Evolutionary conservation across 495 filamentous ascomycete species (phyloP).

Genomic region (Neurospora sp.): DNA sequence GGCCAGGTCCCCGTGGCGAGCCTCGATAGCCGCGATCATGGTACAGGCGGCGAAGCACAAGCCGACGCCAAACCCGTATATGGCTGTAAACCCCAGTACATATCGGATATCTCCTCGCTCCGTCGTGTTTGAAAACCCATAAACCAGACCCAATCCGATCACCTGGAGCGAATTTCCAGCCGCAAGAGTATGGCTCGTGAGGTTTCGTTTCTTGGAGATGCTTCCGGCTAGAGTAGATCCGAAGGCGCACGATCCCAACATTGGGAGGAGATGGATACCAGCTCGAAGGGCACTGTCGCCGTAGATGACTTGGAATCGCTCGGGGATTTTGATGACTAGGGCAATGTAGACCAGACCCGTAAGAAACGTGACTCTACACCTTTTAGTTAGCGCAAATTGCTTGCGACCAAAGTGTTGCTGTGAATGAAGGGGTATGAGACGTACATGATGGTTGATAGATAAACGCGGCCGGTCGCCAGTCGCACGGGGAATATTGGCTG

Average conservation of each 20-base stretch:
- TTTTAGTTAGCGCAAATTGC: conserved; percentile 8
- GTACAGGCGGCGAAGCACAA: conserved; percentile 40
- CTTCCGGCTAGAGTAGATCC: conserved; percentile 41
- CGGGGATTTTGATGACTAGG: conserved; percentile 48
- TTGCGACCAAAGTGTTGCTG: not conserved
- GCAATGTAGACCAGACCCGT: conserved; percentile 48
- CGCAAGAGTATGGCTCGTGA: conserved; percentile 41
- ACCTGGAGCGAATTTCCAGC: conserved; percentile 40
- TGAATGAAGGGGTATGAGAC: not conserved
- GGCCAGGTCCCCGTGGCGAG: conserved; percentile 36
- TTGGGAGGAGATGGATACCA: conserved; percentile 49
- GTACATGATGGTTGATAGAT: conserved; percentile 34
- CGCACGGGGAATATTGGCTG: conserved; percentile 33
- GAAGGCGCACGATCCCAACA: conserved; percentile 41
- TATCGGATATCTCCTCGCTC: conserved; percentile 17
- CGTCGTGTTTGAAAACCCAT: conserved; percentile 21
- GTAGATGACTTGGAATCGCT: conserved; percentile 50
- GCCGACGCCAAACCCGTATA: conserved; percentile 47
- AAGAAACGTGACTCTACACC: conserved; percentile 35
- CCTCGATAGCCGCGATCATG: conserved; percentile 40
- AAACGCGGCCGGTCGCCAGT: conserved; percentile 28
- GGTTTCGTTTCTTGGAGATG: conserved; percentile 34
- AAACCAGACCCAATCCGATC: conserved; percentile 41
- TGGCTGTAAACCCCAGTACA: conserved; percentile 42
- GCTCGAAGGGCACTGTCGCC: conserved; percentile 37